These are phyloP conservation scores for Wickerhamiella kazuoi DNA, from an alignment of 805 yeast species.

Conservation along the genomic window DNA sequence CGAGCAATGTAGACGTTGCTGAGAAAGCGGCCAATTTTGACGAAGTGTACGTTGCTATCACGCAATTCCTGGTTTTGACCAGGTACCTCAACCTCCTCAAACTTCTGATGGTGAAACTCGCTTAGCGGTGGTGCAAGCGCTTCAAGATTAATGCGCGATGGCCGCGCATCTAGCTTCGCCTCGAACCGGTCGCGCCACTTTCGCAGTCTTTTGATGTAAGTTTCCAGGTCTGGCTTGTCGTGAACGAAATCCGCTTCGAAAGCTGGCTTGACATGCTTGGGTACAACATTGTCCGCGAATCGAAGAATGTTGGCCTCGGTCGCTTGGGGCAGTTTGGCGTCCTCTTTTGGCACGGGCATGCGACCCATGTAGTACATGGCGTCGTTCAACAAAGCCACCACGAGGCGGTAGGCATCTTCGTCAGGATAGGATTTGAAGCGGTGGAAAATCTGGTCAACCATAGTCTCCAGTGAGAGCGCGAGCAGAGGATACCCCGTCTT, in stretches of 20 bases:
- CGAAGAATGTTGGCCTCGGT: conserved; percentile 77
- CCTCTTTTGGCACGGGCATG: conserved; percentile 70
- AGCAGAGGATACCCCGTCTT: conserved; percentile 92
- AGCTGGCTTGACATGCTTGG: conserved; percentile 72
- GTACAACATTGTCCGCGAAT: conserved; percentile 84
- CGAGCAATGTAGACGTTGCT: conserved; percentile 78
- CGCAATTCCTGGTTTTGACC: conserved; percentile 85
- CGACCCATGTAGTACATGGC: conserved; percentile 83
- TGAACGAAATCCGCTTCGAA: conserved; percentile 82
- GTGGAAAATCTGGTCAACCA: conserved; percentile 89
- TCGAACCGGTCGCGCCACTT: conserved; percentile 89
- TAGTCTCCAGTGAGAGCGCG: conserved; percentile 80
- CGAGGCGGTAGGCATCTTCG: conserved; percentile 87
- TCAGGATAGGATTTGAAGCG: conserved; percentile 86
- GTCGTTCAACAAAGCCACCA: conserved; percentile 81
- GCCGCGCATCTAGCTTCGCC: conserved; percentile 74
- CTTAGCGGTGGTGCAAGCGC: conserved; percentile 85
- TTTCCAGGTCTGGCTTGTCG: conserved; percentile 74
- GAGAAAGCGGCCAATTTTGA: conserved; percentile 82
- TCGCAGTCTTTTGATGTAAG: conserved; percentile 65
- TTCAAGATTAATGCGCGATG: conserved; percentile 65
- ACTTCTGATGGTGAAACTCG: conserved; percentile 95
- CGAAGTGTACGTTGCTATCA: conserved; percentile 77
- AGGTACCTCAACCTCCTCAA: conserved; percentile 93
- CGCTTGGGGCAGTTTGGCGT: conserved; percentile 73